A percentile compares a stretch with the other conserved stretches of the same genome.
phyloP scores from a whole-genome alignment of 2,329 filamentous ascomycete genomes.

The Fusarium sp. region DNA sequence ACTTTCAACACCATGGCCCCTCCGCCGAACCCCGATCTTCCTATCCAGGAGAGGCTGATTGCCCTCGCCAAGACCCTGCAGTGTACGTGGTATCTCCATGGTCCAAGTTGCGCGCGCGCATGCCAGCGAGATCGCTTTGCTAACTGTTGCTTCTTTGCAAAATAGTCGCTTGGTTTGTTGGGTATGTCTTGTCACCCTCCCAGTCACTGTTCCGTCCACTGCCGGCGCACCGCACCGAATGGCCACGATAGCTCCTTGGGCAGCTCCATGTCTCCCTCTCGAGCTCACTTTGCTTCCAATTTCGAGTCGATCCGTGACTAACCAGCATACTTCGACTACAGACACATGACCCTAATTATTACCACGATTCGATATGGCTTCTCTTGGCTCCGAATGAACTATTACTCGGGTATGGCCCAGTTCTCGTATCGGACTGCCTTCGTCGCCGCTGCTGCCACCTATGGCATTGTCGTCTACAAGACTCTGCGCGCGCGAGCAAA shows the following conservation, averaged over 20 bases:
- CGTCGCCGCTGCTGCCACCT: constrained; percentile 88
- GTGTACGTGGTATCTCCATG: constrained; percentile 70
- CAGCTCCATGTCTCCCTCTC: not conserved
- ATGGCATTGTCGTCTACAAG: constrained; percentile 99
- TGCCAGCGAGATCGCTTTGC: constrained; percentile 28
- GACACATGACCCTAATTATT: constrained; percentile 88
- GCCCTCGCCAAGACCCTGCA: constrained; percentile 89
- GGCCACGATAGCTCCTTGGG: constrained; percentile 31
- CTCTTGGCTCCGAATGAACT: constrained; percentile 92
- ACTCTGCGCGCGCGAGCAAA: constrained; percentile 88
- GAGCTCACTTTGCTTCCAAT: not conserved
- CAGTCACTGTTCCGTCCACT: constrained; percentile 8
- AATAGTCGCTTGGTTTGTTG: constrained; percentile 81
- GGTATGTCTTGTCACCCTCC: constrained; percentile 67
- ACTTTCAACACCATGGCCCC: constrained; percentile 68
- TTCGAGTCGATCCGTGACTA: constrained; percentile 18
- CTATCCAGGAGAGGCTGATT: constrained; percentile 80
- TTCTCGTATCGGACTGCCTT: constrained; percentile 94
- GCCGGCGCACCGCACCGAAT: constrained; percentile 19
- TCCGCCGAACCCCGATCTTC: constrained; percentile 76
- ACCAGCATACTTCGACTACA: constrained; percentile 51
- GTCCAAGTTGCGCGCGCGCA: constrained; percentile 4
- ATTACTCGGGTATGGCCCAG: constrained; percentile 78
- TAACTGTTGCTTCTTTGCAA: constrained; percentile 36
- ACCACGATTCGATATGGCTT: constrained; percentile 85